A percentile compares a stretch with the other conserved stretches of the same genome.
Conservation (phyloP, 768 basidiomycete species). For the Rhodotorula kratochvilovae region DNA sequence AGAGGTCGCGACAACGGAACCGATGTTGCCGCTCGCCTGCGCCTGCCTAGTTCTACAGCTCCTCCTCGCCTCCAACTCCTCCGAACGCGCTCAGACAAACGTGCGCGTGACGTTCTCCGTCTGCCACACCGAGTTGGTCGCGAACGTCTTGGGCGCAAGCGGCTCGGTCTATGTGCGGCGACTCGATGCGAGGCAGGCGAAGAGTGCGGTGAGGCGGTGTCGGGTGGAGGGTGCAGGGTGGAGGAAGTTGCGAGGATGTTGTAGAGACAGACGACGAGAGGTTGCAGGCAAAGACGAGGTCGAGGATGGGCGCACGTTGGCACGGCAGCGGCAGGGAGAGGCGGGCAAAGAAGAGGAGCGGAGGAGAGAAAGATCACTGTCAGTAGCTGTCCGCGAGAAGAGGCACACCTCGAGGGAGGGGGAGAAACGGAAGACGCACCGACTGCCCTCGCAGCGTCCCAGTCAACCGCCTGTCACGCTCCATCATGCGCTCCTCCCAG, state of each 20-base stretch:
- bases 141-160: constrained; percentile 59
- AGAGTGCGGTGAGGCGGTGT: not conserved
- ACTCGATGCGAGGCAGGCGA: not conserved
- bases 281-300: too few relatives aligned
- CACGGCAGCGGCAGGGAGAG: too few relatives aligned
- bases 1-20: constrained; percentile 7
- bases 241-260: too few relatives aligned
- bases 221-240: too few relatives aligned
- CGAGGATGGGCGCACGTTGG: too few relatives aligned
- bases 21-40: not conserved
- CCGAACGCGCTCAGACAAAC: constrained; percentile 25
- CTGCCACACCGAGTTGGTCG: constrained; percentile 70
- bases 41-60: not conserved
- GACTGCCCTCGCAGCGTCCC: constrained; percentile 80
- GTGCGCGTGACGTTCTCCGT: constrained; percentile 54
- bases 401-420: not conserved
- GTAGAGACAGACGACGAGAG: too few relatives aligned
- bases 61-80: not conserved
- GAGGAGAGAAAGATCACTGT: not conserved
- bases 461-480: constrained; percentile 78
- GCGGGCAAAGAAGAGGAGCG: not conserved
- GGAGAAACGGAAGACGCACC: constrained; percentile 53
- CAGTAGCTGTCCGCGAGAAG: not conserved
- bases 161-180: constrained; percentile 58
- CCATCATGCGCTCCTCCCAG: constrained; percentile 97